Conservation (phyloP, 192 early-diverging fungal species). For the Coemansia sp. region DNA sequence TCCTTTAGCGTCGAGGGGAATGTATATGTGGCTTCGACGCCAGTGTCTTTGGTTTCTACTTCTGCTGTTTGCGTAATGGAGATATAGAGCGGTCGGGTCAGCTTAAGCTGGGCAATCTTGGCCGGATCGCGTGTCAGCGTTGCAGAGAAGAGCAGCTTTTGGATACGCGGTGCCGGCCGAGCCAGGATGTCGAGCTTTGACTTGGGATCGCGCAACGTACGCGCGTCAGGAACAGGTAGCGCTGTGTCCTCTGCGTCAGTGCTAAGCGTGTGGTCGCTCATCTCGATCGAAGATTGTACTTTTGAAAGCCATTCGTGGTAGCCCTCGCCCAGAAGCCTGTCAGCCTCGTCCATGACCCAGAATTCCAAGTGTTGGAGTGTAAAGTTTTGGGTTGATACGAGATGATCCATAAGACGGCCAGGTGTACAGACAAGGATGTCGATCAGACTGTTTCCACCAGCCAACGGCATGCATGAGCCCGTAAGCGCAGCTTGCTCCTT, state of each 20-base stretch:
- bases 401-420: constrained; percentile 91
- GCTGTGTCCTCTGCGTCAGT: not conserved
- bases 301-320: constrained; percentile 89
- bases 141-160: constrained; percentile 95
- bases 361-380: constrained; percentile 90
- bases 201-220: constrained; percentile 15
- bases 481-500: constrained; percentile 66
- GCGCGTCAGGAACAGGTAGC: constrained; percentile 19
- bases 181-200: constrained; percentile 19
- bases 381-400: constrained; percentile 81
- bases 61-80: constrained; percentile 39
- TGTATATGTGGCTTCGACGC: constrained; percentile 21
- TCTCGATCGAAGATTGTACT: constrained; percentile 62
- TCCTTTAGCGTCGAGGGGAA: constrained; percentile 68
- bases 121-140: constrained; percentile 92
- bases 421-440: constrained; percentile 95
- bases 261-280: not conserved
- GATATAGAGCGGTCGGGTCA: constrained; percentile 83
- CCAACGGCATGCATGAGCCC: constrained; percentile 17
- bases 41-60: constrained; percentile 23
- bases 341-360: constrained; percentile 94
- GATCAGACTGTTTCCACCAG: constrained; percentile 67
- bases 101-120: constrained; percentile 82
- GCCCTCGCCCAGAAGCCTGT: constrained; percentile 87
- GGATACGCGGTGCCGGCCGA: constrained; percentile 57